These are phyloP conservation scores for Scenedesmus sp. DNA, from an alignment of 163 green algal genomes.

Conservation along the genomic window DNA sequence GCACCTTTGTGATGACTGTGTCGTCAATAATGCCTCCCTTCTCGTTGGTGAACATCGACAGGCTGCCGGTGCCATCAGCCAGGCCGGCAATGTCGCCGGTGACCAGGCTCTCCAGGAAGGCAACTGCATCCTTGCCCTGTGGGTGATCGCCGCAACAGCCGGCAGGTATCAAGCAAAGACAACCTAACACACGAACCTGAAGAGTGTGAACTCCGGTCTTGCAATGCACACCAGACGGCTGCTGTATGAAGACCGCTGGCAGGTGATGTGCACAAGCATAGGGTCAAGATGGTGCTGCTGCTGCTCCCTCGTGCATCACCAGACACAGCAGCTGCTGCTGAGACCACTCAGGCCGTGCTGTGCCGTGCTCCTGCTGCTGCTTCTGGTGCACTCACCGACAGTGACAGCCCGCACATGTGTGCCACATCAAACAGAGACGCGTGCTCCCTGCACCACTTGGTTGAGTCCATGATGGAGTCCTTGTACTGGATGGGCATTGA, in stretches of 20 bases:
- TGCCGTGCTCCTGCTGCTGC: slow-evolving; percentile 1
- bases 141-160: neutral
- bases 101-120: slow-evolving; percentile 94
- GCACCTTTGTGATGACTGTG: slow-evolving; percentile 96
- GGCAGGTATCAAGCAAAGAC: neutral
- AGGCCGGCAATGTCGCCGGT: slow-evolving; percentile 93
- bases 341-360: neutral
- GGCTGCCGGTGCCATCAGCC: slow-evolving; percentile 87
- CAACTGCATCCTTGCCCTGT: slow-evolving; percentile 94
- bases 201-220: too few species aligned
- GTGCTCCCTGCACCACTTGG: slow-evolving; percentile 87
- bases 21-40: slow-evolving; percentile 99
- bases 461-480: slow-evolving; percentile 98
- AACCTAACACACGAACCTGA: too few species aligned
- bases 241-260: too few species aligned
- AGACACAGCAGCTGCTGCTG: too few species aligned
- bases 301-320: too few species aligned
- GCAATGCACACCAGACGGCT: too few species aligned
- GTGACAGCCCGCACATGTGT: slow-evolving; percentile 97
- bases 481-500: slow-evolving; percentile 99
- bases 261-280: too few species aligned
- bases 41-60: slow-evolving; percentile 98
- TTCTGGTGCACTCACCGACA: slow-evolving; percentile 79
- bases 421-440: slow-evolving; percentile 98
- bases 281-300: neutral